Evolutionary conservation across 208 protist genomes (phyloP).

Genomic region (Strigomonas culicis): DNA sequence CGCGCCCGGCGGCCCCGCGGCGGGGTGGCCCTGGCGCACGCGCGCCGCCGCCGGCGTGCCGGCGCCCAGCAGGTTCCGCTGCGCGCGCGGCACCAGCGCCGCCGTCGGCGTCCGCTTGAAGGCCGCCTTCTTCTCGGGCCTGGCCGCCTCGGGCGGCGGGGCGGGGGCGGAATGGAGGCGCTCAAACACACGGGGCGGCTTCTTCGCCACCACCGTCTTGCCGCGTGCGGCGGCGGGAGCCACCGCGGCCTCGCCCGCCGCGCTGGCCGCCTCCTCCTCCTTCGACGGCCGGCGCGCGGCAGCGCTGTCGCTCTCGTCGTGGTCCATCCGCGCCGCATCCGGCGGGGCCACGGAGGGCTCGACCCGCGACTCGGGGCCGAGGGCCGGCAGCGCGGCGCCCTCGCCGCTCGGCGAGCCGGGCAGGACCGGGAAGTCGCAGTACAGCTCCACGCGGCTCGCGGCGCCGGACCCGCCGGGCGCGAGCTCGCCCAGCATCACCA

Average conservation of each 20-base stretch:
- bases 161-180: background rate
- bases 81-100: background rate
- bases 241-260: background rate
- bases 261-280: background rate
- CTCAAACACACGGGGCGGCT: background rate
- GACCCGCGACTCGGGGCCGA: background rate
- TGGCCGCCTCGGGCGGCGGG: background rate
- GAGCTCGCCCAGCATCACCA: slow-evolving; percentile 52
- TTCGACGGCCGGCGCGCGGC: background rate
- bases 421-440: slow-evolving; percentile 58
- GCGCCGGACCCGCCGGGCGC: slow-evolving; percentile 14
- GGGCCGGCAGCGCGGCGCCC: slow-evolving; percentile 4
- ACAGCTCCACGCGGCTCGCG: slow-evolving; percentile 27
- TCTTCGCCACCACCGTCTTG: background rate
- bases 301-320: too few species aligned
- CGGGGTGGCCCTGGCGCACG: background rate
- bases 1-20: too few species aligned
- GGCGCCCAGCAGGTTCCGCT: background rate
- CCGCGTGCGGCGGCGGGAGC: too few species aligned
- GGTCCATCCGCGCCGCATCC: background rate
- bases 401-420: slow-evolving; percentile 16
- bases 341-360: background rate
- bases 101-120: background rate
- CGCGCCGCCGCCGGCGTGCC: background rate
- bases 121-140: background rate